Conservation (phyloP, 2,329 filamentous ascomycete genomes). For the Trichoderma sp. region DNA sequence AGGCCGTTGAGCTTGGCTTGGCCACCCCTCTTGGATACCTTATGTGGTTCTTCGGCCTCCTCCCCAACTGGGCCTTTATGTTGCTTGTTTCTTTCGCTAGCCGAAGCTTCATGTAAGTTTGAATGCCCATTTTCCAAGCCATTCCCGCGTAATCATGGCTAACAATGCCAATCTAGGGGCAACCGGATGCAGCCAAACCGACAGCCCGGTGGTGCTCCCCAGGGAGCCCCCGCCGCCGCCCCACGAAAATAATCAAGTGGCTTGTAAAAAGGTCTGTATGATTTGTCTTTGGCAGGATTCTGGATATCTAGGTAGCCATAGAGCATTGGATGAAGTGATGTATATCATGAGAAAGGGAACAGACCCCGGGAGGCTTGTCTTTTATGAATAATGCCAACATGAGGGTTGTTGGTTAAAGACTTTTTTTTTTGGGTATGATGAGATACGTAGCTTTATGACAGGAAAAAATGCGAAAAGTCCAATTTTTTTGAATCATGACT, state of each 20-base stretch:
- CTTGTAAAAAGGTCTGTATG: background rate
- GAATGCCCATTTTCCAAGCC: background rate
- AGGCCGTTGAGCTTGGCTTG: conserved; percentile 62
- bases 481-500: conserved; percentile 32
- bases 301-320: background rate
- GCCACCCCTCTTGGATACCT: conserved; percentile 66
- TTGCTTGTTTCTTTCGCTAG: conserved; percentile 71
- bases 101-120: conserved; percentile 72
- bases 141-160: background rate
- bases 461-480: background rate
- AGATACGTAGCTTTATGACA: conserved; percentile 22
- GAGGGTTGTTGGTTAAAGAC: conserved; percentile 5
- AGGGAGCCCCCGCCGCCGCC: conserved; percentile 11
- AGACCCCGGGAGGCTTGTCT: background rate
- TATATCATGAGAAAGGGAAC: conserved; percentile 13
- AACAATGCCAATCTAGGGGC: conserved; percentile 40
- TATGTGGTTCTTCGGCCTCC: conserved; percentile 65
- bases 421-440: conserved; percentile 21
- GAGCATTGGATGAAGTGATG: conserved; percentile 8
- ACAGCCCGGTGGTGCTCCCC: conserved; percentile 27
- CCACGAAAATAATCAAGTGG: conserved; percentile 8
- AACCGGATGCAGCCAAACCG: conserved; percentile 37
- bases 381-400: conserved; percentile 8
- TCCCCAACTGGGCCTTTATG: conserved; percentile 80
- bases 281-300: background rate